Base-by-base conservation (phyloP, 768 basidiomycete species). In the Lactarius tabidus region DNA sequence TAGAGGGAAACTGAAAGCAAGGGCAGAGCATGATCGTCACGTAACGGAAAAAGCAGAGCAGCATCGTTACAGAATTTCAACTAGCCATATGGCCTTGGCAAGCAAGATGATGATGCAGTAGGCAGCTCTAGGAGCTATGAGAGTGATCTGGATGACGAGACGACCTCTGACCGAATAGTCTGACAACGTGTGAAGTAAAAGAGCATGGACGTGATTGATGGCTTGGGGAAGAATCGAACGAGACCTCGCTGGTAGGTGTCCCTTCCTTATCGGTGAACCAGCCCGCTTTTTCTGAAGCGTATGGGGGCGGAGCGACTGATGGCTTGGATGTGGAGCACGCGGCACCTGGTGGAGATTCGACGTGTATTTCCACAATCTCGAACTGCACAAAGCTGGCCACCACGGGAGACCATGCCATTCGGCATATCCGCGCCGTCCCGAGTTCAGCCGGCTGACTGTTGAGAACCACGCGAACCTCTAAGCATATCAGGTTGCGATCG, bases 321-420 rank as follows among this genome's bases (percentile, higher is more conserved):
- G 9, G 54, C n/a, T 23, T 59, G 60, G 59, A 48, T 43, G 59
- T 39, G 56, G 61, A 56, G 54, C n/a, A 28, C 56, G 48, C 20
- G 59, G 61, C n/a, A 20, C 33, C 18, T 41, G 51, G 39, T 18
- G 18, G 23, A 1, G 20, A 14, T 3, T 31, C 39, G 66, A 75
- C 45, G 55, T 58, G 55, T 62, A 75, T 53, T 43, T 74, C 71
- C n/a, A 75, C 57, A 51, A 75, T 70, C 64, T 75, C 74, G 67
- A 69, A 74, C 5, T 59, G 67, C 3, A 69, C 64, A 31, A 74
- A 70, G 2, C 60, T 60, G 18, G 43, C 9, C 14, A 71, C 29
- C 36, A 75, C 71, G 18, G 56, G 41, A 1, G 59, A 4, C 74
- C 74, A 75, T 4, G 72, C 74, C 58, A 63, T 70, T 38, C 72